These are phyloP conservation scores for Russula brevipes DNA, from an alignment of 768 basidiomycete genomes.

Conservation along the genomic window DNA sequence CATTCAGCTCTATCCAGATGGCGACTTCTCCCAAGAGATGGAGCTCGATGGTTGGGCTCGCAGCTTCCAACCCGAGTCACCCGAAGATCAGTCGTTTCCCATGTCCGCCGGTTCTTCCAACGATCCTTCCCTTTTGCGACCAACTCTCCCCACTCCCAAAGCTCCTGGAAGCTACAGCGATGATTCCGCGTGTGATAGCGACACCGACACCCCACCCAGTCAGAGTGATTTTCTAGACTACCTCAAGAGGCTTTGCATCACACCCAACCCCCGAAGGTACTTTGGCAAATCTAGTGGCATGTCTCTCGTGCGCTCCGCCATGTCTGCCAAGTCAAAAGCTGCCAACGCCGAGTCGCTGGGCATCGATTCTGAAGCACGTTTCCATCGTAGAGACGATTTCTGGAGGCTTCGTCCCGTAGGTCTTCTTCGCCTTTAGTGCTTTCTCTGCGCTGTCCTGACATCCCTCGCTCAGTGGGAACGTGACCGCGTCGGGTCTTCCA, in stretches of 20 bases:
- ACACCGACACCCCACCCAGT: background rate
- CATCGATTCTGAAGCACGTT: background rate
- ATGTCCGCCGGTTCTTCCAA: background rate
- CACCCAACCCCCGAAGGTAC: slow-evolving; percentile 16
- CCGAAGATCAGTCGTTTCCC: background rate
- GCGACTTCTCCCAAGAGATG: slow-evolving; percentile 24
- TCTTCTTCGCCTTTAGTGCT: background rate
- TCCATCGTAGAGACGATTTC: slow-evolving; percentile 12
- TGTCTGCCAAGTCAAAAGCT: slow-evolving; percentile 13
- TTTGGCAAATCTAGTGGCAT: slow-evolving; percentile 25
- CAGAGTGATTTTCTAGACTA: background rate
- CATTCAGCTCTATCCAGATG: slow-evolving; percentile 20
- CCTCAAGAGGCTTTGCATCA: slow-evolving; percentile 4
- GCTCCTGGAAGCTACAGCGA: background rate
- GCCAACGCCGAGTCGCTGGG: background rate
- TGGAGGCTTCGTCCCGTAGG: slow-evolving; percentile 20
- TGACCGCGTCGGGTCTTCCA: background rate
- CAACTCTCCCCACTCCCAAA: background rate
- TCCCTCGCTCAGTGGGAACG: slow-evolving; percentile 21
- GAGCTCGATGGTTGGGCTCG: slow-evolving; percentile 22
- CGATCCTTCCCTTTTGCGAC: background rate
- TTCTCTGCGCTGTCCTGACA: background rate
- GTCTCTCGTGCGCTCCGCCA: slow-evolving; percentile 11
- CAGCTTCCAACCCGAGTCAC: slow-evolving; percentile 12
- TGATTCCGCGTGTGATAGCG: background rate